phyloP scores from a whole-genome alignment of 2,329 filamentous ascomycete species.

The Dryadomyces quercivorus region DNA sequence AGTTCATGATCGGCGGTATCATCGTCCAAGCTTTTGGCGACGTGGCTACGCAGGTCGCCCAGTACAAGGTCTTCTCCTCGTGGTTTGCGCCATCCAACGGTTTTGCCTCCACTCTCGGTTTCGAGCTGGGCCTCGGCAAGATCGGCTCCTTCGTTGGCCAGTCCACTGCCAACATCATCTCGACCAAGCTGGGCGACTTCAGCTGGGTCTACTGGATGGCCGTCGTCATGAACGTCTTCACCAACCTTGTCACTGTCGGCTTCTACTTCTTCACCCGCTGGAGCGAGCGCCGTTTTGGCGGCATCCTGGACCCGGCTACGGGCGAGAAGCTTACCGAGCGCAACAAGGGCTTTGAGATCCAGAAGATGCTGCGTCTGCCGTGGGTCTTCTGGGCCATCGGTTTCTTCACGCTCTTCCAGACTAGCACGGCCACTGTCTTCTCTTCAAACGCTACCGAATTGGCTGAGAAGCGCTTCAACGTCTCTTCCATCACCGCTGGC shows the following conservation, averaged over 20 bases:
- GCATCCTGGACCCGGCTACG: conserved; percentile 39
- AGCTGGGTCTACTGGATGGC: conserved; percentile 50
- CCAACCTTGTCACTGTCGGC: conserved; percentile 37
- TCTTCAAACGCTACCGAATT: conserved; percentile 47
- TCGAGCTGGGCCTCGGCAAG: conserved; percentile 49
- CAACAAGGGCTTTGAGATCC: conserved; percentile 42
- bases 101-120: conserved; percentile 48
- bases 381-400: conserved; percentile 48
- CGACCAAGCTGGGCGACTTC: conserved; percentile 33
- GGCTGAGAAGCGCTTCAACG: conserved; percentile 45
- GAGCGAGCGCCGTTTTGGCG: conserved; percentile 28
- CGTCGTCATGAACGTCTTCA: conserved; percentile 53
- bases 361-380: conserved; percentile 42
- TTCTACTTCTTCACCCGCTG: conserved; percentile 43
- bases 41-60: conserved; percentile 50
- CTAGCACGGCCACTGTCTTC: conserved; percentile 41
- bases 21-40: conserved; percentile 47
- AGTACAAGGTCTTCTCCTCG: conserved; percentile 53
- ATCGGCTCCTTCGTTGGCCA: conserved; percentile 50
- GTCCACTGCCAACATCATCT: conserved; percentile 12
- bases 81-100: conserved; percentile 52
- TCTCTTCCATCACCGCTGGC: conserved; percentile 40
- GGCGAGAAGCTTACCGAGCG: conserved; percentile 48
- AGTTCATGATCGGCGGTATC: conserved; percentile 46
- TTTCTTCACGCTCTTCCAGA: conserved; percentile 45